phyloP scores from a whole-genome alignment of 2,329 filamentous ascomycete genomes.

The Penicillium sp. region DNA sequence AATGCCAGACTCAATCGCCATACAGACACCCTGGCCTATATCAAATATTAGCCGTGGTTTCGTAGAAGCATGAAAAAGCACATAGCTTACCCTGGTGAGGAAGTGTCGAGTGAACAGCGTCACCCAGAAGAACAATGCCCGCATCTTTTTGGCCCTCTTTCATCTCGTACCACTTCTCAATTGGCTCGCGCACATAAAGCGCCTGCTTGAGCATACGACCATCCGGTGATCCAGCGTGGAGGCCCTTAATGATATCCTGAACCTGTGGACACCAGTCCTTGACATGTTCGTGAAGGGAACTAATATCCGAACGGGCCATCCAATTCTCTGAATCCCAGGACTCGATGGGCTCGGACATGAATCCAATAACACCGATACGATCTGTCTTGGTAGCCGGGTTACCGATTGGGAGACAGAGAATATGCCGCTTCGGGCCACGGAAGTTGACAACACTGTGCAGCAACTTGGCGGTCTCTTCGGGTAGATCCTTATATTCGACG shows the following conservation, averaged over 20 bases:
- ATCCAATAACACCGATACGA: conserved; percentile 36
- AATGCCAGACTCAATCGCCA: conserved; percentile 37
- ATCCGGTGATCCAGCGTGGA: conserved; percentile 28
- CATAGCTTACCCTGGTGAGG: conserved; percentile 31
- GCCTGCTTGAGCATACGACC: conserved; percentile 36
- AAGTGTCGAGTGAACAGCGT: conserved; percentile 36
- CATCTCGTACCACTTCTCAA: conserved; percentile 32
- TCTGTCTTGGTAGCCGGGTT: conserved; percentile 34
- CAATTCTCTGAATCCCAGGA: conserved; percentile 37
- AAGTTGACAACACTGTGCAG: conserved; percentile 37
- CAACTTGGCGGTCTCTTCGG: conserved; percentile 28
- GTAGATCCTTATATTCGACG: conserved; percentile 34
- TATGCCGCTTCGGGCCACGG: conserved; percentile 30
- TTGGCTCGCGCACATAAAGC: conserved; percentile 35
- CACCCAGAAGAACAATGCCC: conserved; percentile 34
- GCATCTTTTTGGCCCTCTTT: conserved; percentile 21
- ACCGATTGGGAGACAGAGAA: conserved; percentile 39
- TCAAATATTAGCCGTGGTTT: neutral
- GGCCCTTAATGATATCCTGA: conserved; percentile 33
- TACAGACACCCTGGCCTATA: conserved; percentile 35
- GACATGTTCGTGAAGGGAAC: conserved; percentile 33
- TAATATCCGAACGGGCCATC: conserved; percentile 33
- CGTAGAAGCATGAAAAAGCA: neutral
- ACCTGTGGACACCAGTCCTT: conserved; percentile 33
- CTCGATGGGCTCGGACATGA: conserved; percentile 39